Evolutionary conservation across 495 filamentous ascomycete genomes (phyloP), one percentile per base, ranked within the genome.

Genomic region (Penicillium roqueforti): DNA sequence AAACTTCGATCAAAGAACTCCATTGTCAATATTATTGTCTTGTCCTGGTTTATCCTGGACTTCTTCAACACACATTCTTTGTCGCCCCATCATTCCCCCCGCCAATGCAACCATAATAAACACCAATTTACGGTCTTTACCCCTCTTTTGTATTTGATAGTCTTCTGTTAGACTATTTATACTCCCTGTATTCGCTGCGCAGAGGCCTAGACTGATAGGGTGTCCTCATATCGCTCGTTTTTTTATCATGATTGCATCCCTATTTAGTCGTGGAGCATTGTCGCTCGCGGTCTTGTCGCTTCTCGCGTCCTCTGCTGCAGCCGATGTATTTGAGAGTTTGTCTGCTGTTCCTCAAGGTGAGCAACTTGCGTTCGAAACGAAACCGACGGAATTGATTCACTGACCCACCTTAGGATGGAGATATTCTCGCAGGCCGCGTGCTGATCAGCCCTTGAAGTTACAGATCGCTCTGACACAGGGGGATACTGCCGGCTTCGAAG

Each of bases 401-500:
- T 38, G 13, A 55, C 14, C 10, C 4, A 38, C n/a, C 13, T 13
- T 53, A 76, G 72, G 72, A 55, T 76, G 73, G 73, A 68, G 42
- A 42, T 68, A 68, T 47, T 61, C 62, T 2, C 60, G 61, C 20
- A 68, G 55, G 31, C 71, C 73, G 10, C 42, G 49, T 9, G 54
- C 36, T n/a, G 51, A 64, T 51, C 63, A 74, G 31, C 58, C 67
- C n/a, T 48, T 76, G 46, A 60, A 60, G 40, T 62, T 77, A n/a
- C 68, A 73, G 47, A 68, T 77, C 44, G 82, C 80, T 16, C 72
- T 86, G 7, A 59, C 75, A 37, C 82, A 86, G 63, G 76, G 82
- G 34, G 75, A 85, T 57, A 68, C 77, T 20, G 74, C 61, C 22
- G 70, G 78, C 20, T 84, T 89, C 47, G 86, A 89, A 65, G 68